These are phyloP conservation scores for Peltaster fructicola DNA, from an alignment of 2,329 filamentous ascomycete species.

Conservation along the genomic window DNA sequence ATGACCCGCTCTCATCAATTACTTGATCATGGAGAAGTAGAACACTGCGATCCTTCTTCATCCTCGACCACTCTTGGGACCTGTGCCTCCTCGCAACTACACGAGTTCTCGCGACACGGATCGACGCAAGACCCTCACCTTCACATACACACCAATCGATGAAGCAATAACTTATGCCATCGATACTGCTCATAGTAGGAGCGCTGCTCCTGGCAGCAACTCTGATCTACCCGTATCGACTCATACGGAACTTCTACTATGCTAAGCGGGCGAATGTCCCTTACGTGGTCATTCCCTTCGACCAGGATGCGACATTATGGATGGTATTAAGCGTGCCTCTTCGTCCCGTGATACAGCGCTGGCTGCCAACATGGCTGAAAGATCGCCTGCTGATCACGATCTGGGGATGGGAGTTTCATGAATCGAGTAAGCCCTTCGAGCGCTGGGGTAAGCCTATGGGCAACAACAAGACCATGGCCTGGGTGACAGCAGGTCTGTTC, in stretches of 20 bases:
- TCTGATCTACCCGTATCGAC: slow-evolving; percentile 8
- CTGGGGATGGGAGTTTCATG: slow-evolving; percentile 14
- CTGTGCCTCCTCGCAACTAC: no score
- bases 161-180: no score
- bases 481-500: slow-evolving; percentile 9
- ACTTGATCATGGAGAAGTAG: no score
- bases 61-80: no score
- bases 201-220: slow-evolving; percentile 7
- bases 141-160: no score
- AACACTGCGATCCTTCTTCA: no score
- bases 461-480: slow-evolving; percentile 8
- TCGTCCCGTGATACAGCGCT: slow-evolving; percentile 7
- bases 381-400: slow-evolving; percentile 10
- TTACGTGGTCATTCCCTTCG: slow-evolving; percentile 12
- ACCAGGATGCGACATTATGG: slow-evolving; percentile 14
- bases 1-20: no score
- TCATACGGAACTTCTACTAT: slow-evolving; percentile 10
- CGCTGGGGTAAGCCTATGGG: slow-evolving; percentile 6
- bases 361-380: slow-evolving; percentile 8
- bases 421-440: slow-evolving; percentile 7
- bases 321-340: slow-evolving; percentile 10
- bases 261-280: slow-evolving; percentile 12
- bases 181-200: slow-evolving; percentile 6
- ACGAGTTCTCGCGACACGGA: no score
- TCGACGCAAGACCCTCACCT: no score